Percentiles rank a stretch among this genome's conserved stretches.
Conservation (phyloP, 257 asterid species). For the Solanum bulbocastanum region DNA sequence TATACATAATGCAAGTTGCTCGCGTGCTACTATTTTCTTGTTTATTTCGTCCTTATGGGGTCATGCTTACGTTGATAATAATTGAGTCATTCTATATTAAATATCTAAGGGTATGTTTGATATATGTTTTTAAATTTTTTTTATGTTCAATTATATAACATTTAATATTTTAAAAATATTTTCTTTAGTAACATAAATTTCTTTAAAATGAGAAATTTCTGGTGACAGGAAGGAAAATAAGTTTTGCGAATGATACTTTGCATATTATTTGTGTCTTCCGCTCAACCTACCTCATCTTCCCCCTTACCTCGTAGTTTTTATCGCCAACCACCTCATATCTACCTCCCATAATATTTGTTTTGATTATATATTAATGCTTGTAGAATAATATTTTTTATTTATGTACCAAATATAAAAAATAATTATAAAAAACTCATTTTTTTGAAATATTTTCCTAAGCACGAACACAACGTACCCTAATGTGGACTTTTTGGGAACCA, state of each 20-base stretch:
- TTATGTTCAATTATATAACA: background rate
- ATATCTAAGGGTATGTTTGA: background rate
- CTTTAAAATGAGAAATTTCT: background rate
- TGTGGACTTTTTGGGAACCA: background rate
- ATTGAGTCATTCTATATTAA: background rate
- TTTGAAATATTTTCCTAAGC: background rate
- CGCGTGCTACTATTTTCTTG: conserved; percentile 2
- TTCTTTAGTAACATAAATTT: background rate
- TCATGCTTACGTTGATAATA: conserved; percentile 1
- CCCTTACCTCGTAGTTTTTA: background rate
- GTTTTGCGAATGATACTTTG: accelerated
- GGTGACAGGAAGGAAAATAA: background rate
- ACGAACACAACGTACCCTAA: background rate
- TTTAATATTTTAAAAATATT: background rate
- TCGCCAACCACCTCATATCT: background rate
- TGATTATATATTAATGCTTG: background rate
- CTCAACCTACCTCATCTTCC: background rate
- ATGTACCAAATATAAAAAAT: background rate
- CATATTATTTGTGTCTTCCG: background rate
- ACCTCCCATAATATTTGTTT: background rate
- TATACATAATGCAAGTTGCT: background rate
- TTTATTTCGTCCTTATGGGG: background rate
- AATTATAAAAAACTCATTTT: background rate
- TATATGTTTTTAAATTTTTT: background rate
- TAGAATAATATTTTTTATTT: background rate